Conservation (phyloP, 2,329 filamentous ascomycete species). For the Venturiaceae sp. region DNA sequence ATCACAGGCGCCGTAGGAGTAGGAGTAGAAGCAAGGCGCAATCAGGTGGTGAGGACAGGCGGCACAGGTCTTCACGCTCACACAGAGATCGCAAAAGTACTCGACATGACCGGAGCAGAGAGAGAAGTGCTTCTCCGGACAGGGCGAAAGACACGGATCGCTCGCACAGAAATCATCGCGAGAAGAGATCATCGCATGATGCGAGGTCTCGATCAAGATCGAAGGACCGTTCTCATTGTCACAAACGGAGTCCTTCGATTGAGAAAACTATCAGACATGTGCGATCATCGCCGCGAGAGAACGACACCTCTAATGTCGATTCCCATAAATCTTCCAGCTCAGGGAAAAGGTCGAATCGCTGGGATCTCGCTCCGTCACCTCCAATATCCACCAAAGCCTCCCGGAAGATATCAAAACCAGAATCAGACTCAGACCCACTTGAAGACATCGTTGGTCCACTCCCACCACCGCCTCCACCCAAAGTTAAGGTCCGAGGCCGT, state of each 20-base stretch:
- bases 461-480: constrained; percentile 40
- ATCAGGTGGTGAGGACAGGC: constrained; percentile 4
- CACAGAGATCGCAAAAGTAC: constrained; percentile 8
- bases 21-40: constrained; percentile 3
- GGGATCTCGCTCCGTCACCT: neutral
- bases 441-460: constrained; percentile 68
- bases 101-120: constrained; percentile 11
- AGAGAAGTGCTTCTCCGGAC: neutral
- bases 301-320: neutral
- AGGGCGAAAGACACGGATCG: constrained; percentile 8
- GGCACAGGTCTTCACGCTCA: constrained; percentile 11
- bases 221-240: neutral
- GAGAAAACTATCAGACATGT: neutral
- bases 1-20: neutral
- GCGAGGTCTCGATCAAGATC: constrained; percentile 5
- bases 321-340: neutral
- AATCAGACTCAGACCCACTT: constrained; percentile 55
- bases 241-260: neutral
- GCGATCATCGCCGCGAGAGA: neutral
- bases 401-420: neutral
- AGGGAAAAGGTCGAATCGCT: neutral
- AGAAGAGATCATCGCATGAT: constrained; percentile 8
- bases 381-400: neutral
- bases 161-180: constrained; percentile 2
- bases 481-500: constrained; percentile 54